Base-by-base conservation (phyloP, 305 asterid genomes). In the Fraxinus angustifolia region DNA sequence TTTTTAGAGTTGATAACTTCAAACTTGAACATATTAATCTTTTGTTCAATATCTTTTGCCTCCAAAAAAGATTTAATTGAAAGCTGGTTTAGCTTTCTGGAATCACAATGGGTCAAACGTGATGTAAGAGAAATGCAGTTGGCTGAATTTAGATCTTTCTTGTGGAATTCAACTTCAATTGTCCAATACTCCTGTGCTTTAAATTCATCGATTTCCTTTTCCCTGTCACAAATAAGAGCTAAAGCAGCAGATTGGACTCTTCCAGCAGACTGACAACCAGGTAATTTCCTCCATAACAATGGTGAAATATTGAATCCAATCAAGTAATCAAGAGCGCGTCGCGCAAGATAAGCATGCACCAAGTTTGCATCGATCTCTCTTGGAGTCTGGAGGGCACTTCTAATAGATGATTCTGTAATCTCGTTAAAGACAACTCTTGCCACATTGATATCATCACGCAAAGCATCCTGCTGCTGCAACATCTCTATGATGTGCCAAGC, bases 221-320 rank as follows among this genome's bases (percentile, higher is more conserved):
- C 99, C 83, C 97, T 82, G 77, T 93, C 99, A 82, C 95, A 90
- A 87, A 95, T 83, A 76, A 95, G 93, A 84, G 97, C 90, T 60
- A 95, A 86, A 48, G 99, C 98, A 84, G 96, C 97, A 78, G 98
- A 95, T 77, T 95, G 99, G 72, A 95, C 99, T 78, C 98, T 94
- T 38, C 99, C 99, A 81, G 99, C 98, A 56, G 98, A 95, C 87
- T 90, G 99, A 83, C 98, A 95, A 83, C 97, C 96, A 50, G 99
- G 99, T 86, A 95, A 78, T 87, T 95, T 95, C 87, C 92, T 91
- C 99, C 99, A 95, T 70, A 95, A 85, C 85, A 95, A 87, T 31
- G 98, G 99, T 81, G 99, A 95, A 67, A 95, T 91, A 82, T 87
- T 95, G 92, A 95, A 95, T 31, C 99, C 99, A 82, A 95, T 94